Base-by-base conservation (phyloP, 2,329 filamentous ascomycete genomes). In the Aspergillus terreus region DNA sequence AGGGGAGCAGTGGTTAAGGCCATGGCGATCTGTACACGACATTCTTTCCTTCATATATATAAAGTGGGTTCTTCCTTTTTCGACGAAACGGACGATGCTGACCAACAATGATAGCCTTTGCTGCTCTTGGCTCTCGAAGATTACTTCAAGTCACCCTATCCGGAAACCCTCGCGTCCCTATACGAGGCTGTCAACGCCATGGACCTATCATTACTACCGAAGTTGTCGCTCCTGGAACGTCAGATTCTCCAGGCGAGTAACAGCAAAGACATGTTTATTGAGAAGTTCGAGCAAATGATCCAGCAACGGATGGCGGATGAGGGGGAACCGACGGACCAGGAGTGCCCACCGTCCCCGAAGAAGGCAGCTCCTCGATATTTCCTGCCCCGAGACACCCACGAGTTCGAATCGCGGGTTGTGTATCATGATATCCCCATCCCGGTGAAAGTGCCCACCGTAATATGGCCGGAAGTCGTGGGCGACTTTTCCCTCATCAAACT, bases 1-100 rank as follows among this genome's bases (percentile, higher is more conserved):
- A 86, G 94, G 80, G 94, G 94, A 52, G 94, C 94, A 17, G 82
- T 96, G 46, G 92, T 97, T 52, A 97, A 97, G 70, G 90, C 94
- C 40, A 99, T 99, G 94, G 94, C 94, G 27, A 96, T 99, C 61
- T 99, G 94, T 77, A 99, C 94, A 6, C 81, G 94, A 41, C 94
- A 99, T 76, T 92, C 94, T 3, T 99, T 99, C 72, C 76, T 99
- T 60, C 94, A 99, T 73, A 99, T 99, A 58, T 99, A 99, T 77
- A 99, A 99, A 82, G 88, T 87, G 69, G 59, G 77, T 52, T 21
- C 23, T 15, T 14, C 10, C 36, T n/a, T 33, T 21, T 17, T 9
- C 14, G 14, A 6, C 6, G 12, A 2, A 4, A 7, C 7, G 27
- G 11, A 17, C 6, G 11, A 36, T 17, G 30, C 27, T 32, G 2